A percentile compares a stretch with the other conserved stretches of the same genome.
phyloP scores from a whole-genome alignment of 306 rosid genomes.

The Vicia sativa region DNA sequence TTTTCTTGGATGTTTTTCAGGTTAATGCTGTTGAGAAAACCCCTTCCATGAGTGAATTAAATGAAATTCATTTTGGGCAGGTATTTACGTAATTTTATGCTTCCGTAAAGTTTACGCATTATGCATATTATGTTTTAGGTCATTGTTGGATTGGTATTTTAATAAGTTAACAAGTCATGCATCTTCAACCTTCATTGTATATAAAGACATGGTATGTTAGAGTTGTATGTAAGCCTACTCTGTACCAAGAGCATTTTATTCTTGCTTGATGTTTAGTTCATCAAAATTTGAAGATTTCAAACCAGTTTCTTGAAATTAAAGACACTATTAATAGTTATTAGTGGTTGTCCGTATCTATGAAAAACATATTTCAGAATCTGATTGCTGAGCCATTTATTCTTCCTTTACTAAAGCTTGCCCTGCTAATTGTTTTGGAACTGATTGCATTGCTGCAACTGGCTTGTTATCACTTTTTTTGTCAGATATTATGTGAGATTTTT shows the following conservation, averaged over 20 bases:
- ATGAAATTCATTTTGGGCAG: slow-evolving; percentile 96
- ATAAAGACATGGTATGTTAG: slow-evolving; percentile 15
- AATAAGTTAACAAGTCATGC: slow-evolving; percentile 21
- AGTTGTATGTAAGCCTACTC: slow-evolving; percentile 25
- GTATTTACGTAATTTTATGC: slow-evolving; percentile 49
- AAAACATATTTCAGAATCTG: slow-evolving; percentile 5
- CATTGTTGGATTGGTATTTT: slow-evolving; percentile 11
- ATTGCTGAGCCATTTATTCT: slow-evolving; percentile 24
- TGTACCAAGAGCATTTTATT: slow-evolving; percentile 14
- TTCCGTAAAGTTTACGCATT: slow-evolving; percentile 12
- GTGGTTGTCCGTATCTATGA: slow-evolving; percentile 16
- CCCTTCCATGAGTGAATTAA: slow-evolving; percentile 98
- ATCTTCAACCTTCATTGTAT: slow-evolving; percentile 27
- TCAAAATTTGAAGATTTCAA: slow-evolving; percentile 21
- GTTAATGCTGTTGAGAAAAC: slow-evolving; percentile 94
- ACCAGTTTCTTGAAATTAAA: neutral
- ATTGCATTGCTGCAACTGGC: slow-evolving; percentile 3
- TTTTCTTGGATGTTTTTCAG: slow-evolving; percentile 56
- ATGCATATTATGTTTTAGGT: slow-evolving; percentile 22
- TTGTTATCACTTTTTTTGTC: slow-evolving; percentile 20
- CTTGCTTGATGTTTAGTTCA: slow-evolving; percentile 12
- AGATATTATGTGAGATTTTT: slow-evolving; percentile 3
- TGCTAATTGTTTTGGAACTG: slow-evolving; percentile 15
- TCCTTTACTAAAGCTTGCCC: slow-evolving; percentile 18
- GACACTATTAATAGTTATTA: slow-evolving; percentile 15